phyloP scores from a whole-genome alignment of 2,329 filamentous ascomycete genomes.

The Drechslerella coelobrocha region DNA sequence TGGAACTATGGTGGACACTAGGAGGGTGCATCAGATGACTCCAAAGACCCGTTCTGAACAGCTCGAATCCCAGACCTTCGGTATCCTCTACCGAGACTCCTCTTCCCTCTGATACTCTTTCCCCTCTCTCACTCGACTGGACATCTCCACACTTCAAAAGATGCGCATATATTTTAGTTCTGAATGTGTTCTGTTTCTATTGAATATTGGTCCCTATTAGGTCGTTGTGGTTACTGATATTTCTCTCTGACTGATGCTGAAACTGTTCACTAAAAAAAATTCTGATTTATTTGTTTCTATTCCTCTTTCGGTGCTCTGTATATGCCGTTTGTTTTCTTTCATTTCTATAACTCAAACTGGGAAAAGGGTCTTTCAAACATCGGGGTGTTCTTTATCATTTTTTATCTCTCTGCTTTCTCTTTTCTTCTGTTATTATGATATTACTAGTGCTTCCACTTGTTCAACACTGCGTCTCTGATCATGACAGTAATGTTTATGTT shows the following conservation, averaged over 20 bases:
- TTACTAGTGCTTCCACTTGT: not conserved
- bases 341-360: conserved; percentile 42
- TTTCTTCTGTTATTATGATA: conserved; percentile 2
- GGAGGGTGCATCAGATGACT: conserved; percentile 30
- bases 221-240: conserved; percentile 30
- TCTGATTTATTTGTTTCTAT: conserved; percentile 8
- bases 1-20: conserved; percentile 50
- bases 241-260: conserved; percentile 26
- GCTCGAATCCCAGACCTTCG: not conserved
- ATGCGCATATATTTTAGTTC: conserved; percentile 18
- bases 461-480: conserved; percentile 34
- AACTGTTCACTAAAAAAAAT: conserved; percentile 44
- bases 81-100: not conserved
- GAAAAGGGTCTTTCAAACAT: conserved; percentile 44
- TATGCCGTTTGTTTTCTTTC: conserved; percentile 21
- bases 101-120: not conserved
- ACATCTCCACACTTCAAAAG: conserved; percentile 29
- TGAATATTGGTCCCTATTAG: conserved; percentile 35
- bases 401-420: conserved; percentile 4
- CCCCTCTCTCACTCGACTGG: conserved; percentile 12
- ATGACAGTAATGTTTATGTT: conserved; percentile 50
- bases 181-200: conserved; percentile 29
- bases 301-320: conserved; percentile 34
- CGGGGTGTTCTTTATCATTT: conserved; percentile 48
- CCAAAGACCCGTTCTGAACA: conserved; percentile 18